Evolutionary conservation across 768 basidiomycete genomes (phyloP).

Genomic region (Tricholoma hemisulphureum): DNA sequence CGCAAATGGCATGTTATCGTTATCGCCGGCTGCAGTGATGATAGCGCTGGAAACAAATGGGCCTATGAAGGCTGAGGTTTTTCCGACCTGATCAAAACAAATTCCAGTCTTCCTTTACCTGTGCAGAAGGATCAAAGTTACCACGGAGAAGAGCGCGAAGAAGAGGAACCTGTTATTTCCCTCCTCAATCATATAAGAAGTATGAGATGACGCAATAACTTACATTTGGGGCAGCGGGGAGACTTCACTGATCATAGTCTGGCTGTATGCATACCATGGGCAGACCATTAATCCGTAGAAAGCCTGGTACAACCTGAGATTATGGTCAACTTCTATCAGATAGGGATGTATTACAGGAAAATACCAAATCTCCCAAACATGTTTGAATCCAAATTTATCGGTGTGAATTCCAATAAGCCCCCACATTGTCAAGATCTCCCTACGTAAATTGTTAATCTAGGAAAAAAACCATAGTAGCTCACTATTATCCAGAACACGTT

Average conservation of each 20-base stretch:
- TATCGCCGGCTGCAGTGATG: constrained; percentile 63
- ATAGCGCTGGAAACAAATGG: constrained; percentile 75
- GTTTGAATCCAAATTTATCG: constrained; percentile 74
- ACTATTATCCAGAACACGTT: constrained; percentile 73
- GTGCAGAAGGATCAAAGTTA: constrained; percentile 23
- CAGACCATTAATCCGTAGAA: constrained; percentile 74
- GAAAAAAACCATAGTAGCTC: constrained; percentile 12
- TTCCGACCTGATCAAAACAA: constrained; percentile 55
- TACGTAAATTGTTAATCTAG: not conserved
- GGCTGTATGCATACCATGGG: constrained; percentile 80
- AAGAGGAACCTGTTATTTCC: constrained; percentile 54
- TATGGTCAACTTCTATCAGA: not conserved
- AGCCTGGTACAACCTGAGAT: constrained; percentile 60
- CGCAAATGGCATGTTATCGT: constrained; percentile 74
- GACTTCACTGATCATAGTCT: constrained; percentile 82
- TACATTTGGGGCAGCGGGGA: constrained; percentile 72
- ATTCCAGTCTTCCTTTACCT: not conserved
- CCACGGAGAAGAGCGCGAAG: constrained; percentile 73
- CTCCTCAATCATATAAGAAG: constrained; percentile 12
- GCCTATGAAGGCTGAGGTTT: constrained; percentile 76
- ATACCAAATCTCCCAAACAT: constrained; percentile 79
- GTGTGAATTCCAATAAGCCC: constrained; percentile 78
- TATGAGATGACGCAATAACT: constrained; percentile 7
- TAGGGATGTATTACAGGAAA: constrained; percentile 8
- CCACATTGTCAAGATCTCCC: constrained; percentile 65